Evolutionary conservation across 306 rosid species (phyloP), one percentile per base, ranked within the genome.

Genomic region (Glycine soja): DNA sequence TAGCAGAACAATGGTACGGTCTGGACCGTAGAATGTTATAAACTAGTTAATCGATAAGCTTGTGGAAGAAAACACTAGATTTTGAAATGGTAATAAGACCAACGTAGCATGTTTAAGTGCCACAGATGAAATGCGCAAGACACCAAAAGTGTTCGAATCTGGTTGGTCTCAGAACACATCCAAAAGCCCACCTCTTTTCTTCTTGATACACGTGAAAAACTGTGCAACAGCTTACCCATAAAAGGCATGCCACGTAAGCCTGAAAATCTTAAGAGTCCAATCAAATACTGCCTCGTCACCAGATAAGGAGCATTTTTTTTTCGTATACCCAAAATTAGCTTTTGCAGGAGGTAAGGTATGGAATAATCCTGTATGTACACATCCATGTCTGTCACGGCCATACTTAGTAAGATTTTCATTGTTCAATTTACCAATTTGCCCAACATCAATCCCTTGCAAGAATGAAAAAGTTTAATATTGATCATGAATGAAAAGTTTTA

Each of bases 121-220:
- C 99, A 92, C 96, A 95, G 72, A 89, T 80, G n/a, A 38, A 79
- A 53, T 3, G 43, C 47, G 82, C 34, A 88, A 89, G 85, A 81
- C 80, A 88, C 89, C 93, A 84, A 91, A 92, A 95, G 81, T 81
- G 89, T 89, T 68, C 66, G 88, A 87, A 91, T 93, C 96, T 62
- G 16, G 87, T 92, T 90, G 97, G 72, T 73, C 76, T 40, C 40
- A 16, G 8, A 48, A 51, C 82, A 76, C 67, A 80, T 83, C 94
- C 95, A 84, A 84, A 80, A 78, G 1, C 67, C 70, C 88, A 79
- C 84, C 90, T 81, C 83, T 74, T 79, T 46, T 72, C 89, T 87
- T 75, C 70, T 77, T 81, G 30, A 24, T 24, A 88, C 97, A 89
- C 95, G 96, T 95, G 96, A 93, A 87, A 80, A 18, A 38, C 87